Evolutionary conservation across 2,329 filamentous ascomycete species (phyloP), one percentile per base, ranked within the genome.

Genomic region (Phaeoacremonium minimum): DNA sequence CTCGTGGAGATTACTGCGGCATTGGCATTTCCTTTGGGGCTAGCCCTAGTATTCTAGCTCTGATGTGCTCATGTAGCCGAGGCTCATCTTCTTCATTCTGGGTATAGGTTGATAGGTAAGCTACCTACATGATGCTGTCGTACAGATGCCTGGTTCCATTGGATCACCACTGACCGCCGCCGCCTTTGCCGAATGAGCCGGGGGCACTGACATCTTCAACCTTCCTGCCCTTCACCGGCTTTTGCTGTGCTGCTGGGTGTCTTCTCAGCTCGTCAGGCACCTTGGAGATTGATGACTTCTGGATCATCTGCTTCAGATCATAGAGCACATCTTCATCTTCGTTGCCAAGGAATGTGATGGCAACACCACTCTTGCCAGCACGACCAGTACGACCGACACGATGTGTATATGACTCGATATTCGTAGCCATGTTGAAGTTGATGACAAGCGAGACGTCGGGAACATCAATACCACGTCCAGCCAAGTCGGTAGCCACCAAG

Each of bases 371-470:
- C 77, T 97, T 97, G 44, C 93, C 93, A 3, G 93, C 93, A 81
- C 93, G 85, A 73, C 93, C 93, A 2, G 93, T 98, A 67, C 93
- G 85, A 61, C 93, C 93, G 53, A 98, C 85, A 67, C 93, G 83
- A 71, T 98, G 93, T 3, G 91, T 97, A 60, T 98, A 98, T 55
- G 80, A 85, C 66, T 98, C 93, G 48, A 98, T 97, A 49, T 73
- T 88, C 11, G 69, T 81, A 1, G 93, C 85, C 93, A 98, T 97
- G 72, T 97, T 98, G 77, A 97, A 98, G 69, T 98, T 98, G 58
- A 98, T 76, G 39, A 98, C 93, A 42, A 98, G 75, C 44, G 80
- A 87, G 28, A 98, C 93, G 55, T 97, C 93, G 0, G 86, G 82
- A 4, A 98, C 90, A 63, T 98, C 93, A 60, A 98, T 96, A 87